Percentiles rank a stretch among this genome's conserved stretches.
Evolutionary conservation across 1,284 basidiomycete genomes (phyloP).

Genomic region (Rugosomyces carneus): DNA sequence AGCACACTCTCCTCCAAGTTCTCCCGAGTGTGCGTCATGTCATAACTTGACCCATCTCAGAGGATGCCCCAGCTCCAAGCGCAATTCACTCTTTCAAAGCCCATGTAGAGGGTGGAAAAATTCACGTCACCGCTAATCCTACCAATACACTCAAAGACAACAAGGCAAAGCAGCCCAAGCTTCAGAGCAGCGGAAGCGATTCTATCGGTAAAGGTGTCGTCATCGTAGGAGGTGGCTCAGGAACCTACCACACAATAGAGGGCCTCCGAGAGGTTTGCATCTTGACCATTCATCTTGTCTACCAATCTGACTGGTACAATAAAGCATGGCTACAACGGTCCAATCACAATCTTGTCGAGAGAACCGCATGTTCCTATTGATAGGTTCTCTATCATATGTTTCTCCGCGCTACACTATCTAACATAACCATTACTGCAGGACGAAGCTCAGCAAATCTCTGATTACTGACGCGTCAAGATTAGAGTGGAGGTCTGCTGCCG

Average conservation of each 20-base stretch:
- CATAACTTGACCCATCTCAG: constrained; percentile 30
- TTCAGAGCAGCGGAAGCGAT: constrained; percentile 37
- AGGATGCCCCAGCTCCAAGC: constrained; percentile 87
- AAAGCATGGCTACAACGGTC: constrained; percentile 72
- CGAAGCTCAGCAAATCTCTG: constrained; percentile 87
- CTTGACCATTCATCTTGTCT: neutral
- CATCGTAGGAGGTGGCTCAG: constrained; percentile 86
- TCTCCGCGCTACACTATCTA: neutral
- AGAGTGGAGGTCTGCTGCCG: constrained; percentile 66
- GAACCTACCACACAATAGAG: constrained; percentile 76
- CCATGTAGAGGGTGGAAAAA: constrained; percentile 66
- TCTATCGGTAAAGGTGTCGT: constrained; percentile 60
- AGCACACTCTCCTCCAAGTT: constrained; percentile 11
- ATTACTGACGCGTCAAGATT: constrained; percentile 75
- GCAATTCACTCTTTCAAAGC: constrained; percentile 82
- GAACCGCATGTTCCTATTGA: constrained; percentile 86
- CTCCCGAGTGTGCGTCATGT: neutral
- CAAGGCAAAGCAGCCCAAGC: constrained; percentile 52
- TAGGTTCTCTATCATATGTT: constrained; percentile 38
- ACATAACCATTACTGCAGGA: constrained; percentile 45
- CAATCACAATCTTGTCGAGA: constrained; percentile 76
- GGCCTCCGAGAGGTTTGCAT: constrained; percentile 70
- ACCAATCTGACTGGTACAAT: constrained; percentile 8
- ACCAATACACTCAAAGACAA: constrained; percentile 66
- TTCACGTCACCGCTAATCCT: constrained; percentile 75